phyloP scores from a whole-genome alignment of 2,329 filamentous ascomycete species.

The Alternaria solani region DNA sequence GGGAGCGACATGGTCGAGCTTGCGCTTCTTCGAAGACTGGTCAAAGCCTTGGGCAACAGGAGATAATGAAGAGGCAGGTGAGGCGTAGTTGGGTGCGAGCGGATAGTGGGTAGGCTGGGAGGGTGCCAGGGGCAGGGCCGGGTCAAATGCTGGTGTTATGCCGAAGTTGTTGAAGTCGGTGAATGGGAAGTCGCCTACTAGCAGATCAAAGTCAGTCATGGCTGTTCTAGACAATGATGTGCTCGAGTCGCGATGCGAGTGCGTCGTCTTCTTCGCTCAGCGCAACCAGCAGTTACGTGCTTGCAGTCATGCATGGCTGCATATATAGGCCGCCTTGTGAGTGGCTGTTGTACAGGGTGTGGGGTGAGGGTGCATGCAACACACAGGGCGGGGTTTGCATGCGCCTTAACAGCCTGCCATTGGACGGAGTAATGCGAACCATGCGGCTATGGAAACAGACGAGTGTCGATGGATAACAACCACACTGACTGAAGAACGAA shows the following conservation, averaged over 20 bases:
- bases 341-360: slow-evolving; percentile 35
- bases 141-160: slow-evolving; percentile 41
- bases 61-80: slow-evolving; percentile 41
- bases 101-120: slow-evolving; percentile 36
- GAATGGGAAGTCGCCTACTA: slow-evolving; percentile 56
- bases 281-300: slow-evolving; percentile 49
- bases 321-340: slow-evolving; percentile 28
- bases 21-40: slow-evolving; percentile 56
- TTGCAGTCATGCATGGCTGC: slow-evolving; percentile 37
- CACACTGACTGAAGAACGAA: slow-evolving; percentile 12
- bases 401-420: slow-evolving; percentile 29
- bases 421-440: slow-evolving; percentile 28
- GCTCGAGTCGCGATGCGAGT: slow-evolving; percentile 17
- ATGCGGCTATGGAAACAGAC: slow-evolving; percentile 23
- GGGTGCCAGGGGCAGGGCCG: slow-evolving; percentile 42
- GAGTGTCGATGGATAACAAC: slow-evolving; percentile 17
- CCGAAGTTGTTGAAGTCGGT: slow-evolving; percentile 56
- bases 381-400: slow-evolving; percentile 39
- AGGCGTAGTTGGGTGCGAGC: slow-evolving; percentile 38
- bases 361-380: slow-evolving; percentile 39
- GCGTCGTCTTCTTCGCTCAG: slow-evolving; percentile 23
- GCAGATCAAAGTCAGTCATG: slow-evolving; percentile 50
- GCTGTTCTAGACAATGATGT: slow-evolving; percentile 13
- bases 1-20: slow-evolving; percentile 49
- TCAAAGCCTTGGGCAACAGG: slow-evolving; percentile 41